phyloP scores from a whole-genome alignment of 2,329 filamentous ascomycete species.

The Didymella pomorum region DNA sequence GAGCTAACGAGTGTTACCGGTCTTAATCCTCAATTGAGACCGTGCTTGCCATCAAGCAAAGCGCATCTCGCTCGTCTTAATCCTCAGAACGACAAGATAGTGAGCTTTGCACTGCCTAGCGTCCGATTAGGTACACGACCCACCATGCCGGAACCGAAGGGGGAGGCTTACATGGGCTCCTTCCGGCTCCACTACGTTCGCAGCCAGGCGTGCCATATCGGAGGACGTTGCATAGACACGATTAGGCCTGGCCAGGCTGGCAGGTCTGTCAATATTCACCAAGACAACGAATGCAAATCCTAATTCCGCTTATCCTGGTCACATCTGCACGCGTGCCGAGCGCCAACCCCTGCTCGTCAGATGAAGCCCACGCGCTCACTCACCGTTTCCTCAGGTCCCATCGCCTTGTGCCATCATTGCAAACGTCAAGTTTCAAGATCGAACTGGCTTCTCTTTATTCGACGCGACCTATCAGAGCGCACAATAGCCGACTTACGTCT shows the following conservation, averaged over 20 bases:
- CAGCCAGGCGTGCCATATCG: slow-evolving; percentile 21
- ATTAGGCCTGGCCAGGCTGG: slow-evolving; percentile 5
- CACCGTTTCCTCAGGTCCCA: slow-evolving; percentile 32
- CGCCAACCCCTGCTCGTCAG: slow-evolving; percentile 22
- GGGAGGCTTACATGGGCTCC: slow-evolving; percentile 23
- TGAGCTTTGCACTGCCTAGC: slow-evolving; percentile 27
- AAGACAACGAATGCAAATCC: slow-evolving; percentile 14
- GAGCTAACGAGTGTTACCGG: background rate
- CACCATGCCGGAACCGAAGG: slow-evolving; percentile 38
- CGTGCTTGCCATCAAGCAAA: background rate
- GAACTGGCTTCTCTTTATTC: slow-evolving; percentile 15
- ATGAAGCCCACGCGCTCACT: slow-evolving; percentile 23
- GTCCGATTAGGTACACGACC: slow-evolving; percentile 25
- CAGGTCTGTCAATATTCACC: slow-evolving; percentile 2
- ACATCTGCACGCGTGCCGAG: slow-evolving; percentile 26
- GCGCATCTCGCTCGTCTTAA: background rate
- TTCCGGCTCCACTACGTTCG: slow-evolving; percentile 18
- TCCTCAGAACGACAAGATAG: slow-evolving; percentile 4
- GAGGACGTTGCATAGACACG: slow-evolving; percentile 18
- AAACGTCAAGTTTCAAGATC: slow-evolving; percentile 22
- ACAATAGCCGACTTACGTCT: slow-evolving; percentile 31
- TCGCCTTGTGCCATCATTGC: slow-evolving; percentile 38
- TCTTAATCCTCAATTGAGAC: background rate
- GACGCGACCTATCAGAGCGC: slow-evolving; percentile 37
- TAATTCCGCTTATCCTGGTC: slow-evolving; percentile 29